Conservation (phyloP, 495 filamentous ascomycete genomes). For the Ramalina intermedia region DNA sequence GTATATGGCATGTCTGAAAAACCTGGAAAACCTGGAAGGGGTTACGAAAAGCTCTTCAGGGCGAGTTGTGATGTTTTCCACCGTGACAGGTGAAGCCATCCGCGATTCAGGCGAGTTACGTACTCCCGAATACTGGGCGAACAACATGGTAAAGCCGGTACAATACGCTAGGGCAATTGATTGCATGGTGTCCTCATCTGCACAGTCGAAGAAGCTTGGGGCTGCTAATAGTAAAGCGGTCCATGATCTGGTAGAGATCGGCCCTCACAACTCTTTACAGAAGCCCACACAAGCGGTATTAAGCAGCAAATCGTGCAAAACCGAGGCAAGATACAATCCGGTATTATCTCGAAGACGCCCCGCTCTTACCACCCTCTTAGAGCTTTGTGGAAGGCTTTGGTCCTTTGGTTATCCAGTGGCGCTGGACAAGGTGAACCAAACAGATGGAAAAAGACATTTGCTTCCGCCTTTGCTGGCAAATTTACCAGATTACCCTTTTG, state of each 20-base stretch:
- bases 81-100: constrained; percentile 19
- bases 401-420: no score
- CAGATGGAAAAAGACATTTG: not conserved
- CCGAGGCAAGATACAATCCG: constrained; percentile 23
- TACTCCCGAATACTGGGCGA: constrained; percentile 28
- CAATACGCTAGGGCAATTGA: constrained; percentile 21
- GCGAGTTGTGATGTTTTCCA: constrained; percentile 23
- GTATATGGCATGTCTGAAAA: constrained; percentile 14
- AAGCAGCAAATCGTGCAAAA: no score
- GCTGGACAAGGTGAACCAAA: constrained; percentile 16
- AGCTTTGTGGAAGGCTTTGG: no score
- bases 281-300: constrained; percentile 19
- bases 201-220: not conserved
- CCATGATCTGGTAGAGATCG: constrained; percentile 34
- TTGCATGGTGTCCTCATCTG: not conserved
- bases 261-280: constrained; percentile 31
- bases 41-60: constrained; percentile 12
- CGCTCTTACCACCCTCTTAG: no score
- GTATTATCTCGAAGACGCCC: constrained; percentile 20
- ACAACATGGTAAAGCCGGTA: constrained; percentile 28
- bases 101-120: constrained; percentile 9
- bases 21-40: no score
- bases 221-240: constrained; percentile 7
- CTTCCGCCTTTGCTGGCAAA: constrained; percentile 19
- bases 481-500: constrained; percentile 30